Evolutionary conservation across 306 rosid genomes (phyloP), one percentile per base, ranked within the genome.

Genomic region (Acacia crassicarpa): DNA sequence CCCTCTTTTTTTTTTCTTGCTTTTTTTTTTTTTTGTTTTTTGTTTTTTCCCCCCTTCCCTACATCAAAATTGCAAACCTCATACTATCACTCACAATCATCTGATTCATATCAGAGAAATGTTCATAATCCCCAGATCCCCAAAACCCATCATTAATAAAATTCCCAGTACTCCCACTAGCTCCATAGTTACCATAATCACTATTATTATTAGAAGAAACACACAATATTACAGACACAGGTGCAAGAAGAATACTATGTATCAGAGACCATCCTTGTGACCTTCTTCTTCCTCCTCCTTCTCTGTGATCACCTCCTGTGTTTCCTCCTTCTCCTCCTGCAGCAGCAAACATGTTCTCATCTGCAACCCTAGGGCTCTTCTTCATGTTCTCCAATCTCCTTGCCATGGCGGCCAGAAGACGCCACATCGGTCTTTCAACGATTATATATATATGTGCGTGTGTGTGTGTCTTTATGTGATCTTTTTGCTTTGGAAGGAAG

Each of bases 51-150:
- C n/a, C n/a, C n/a, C n/a, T n/a, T 3, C 6, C 77, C 83, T 85
- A 94, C 95, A 94, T 91, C 76, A 94, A 90, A 82, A 94, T 94
- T 65, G 98, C 98, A 82, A 91, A 94, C 69, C 98, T 86, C 94
- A 92, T 89, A 84, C 98, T 89, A 20, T 94, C 98, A 77, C 84
- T 91, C 45, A 92, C 97, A 91, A 92, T 88, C 73, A 68, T 68
- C 49, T 69, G 95, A 83, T 92, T 94, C 79, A 92, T 89, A 54
- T 95, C 98, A 25, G 98, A 91, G 38, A 86, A 65, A 76, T 88
- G 96, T 10, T 87, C 81, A 56, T 87, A 85, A 66, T 92, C 95
- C 65, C 89, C 89, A 23, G 89, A 82, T 4, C 76, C 87, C 97
- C 97, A 93, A 58, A 85, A 87, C 75, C 93, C 98, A 76, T 95